Conservation (phyloP, 371 early-diverging fungal species). For the Blastocladiella emersonii region DNA sequence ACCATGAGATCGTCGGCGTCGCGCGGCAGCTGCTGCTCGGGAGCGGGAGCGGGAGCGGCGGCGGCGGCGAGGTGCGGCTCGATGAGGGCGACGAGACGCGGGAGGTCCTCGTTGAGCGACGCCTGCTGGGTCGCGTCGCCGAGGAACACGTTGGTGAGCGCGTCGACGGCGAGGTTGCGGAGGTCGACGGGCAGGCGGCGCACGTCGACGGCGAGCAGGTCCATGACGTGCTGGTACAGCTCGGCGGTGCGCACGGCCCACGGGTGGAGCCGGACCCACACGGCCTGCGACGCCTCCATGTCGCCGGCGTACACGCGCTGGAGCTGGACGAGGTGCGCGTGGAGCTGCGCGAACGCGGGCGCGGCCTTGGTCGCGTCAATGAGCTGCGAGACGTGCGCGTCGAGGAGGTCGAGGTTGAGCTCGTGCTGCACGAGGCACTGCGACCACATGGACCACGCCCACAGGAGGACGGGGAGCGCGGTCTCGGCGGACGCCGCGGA, state of each 20-base stretch:
- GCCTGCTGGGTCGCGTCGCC: conserved; percentile 1
- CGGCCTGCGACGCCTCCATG: conserved; percentile 2
- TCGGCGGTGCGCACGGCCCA: conserved; percentile 2
- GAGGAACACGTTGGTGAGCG: background rate
- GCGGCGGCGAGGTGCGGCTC: background rate
- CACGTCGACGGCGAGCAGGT: background rate
- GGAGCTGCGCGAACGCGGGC: background rate
- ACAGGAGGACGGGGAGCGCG: background rate
- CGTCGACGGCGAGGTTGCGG: background rate
- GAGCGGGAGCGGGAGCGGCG: background rate
- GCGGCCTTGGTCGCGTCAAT: background rate
- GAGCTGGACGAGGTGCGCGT: background rate
- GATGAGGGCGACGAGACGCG: background rate
- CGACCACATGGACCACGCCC: background rate
- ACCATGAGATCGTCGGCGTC: background rate
- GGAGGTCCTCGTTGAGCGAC: background rate
- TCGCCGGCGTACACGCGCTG: conserved; percentile 1
- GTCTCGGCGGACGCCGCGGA: background rate
- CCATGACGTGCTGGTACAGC: background rate
- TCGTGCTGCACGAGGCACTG: background rate
- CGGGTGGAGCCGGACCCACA: conserved; percentile 1
- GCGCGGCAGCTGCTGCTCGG: too few species aligned
- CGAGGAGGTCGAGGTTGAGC: conserved; percentile 1
- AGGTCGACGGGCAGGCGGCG: background rate
- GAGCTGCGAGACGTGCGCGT: conserved; percentile 2